Conservation (phyloP, 2,329 filamentous ascomycete genomes). For the Dactylellina parvicollis region DNA sequence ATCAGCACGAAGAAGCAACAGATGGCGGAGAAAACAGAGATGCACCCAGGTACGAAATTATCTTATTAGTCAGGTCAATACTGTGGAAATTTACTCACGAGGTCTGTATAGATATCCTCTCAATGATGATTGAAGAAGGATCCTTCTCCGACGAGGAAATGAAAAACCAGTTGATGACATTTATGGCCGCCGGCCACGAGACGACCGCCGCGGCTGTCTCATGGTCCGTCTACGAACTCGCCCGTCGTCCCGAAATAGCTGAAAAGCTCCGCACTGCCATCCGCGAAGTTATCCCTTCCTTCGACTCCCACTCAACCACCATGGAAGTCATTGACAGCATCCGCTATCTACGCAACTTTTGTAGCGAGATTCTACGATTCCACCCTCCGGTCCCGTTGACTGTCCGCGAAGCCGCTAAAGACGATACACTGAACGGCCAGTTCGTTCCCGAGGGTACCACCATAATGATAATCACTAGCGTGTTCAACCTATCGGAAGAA, state of each 20-base stretch:
- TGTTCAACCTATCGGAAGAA: conserved; percentile 73
- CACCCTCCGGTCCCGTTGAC: conserved; percentile 77
- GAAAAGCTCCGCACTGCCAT: conserved; percentile 77
- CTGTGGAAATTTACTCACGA: background rate
- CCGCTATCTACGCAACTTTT: conserved; percentile 81
- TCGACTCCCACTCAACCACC: conserved; percentile 58
- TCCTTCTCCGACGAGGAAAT: conserved; percentile 79
- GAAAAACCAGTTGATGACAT: conserved; percentile 91
- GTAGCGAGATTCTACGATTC: conserved; percentile 79
- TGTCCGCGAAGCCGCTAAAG: conserved; percentile 71
- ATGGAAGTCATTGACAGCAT: conserved; percentile 70
- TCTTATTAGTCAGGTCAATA: background rate
- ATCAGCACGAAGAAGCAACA: conserved; percentile 75
- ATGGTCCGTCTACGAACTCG: conserved; percentile 79
- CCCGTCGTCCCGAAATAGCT: conserved; percentile 70
- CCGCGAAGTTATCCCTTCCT: conserved; percentile 68
- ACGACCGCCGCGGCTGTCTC: conserved; percentile 75
- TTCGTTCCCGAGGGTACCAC: conserved; percentile 76
- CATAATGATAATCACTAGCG: conserved; percentile 72
- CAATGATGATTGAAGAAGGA: conserved; percentile 71
- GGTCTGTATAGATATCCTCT: conserved; percentile 73
- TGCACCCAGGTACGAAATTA: conserved; percentile 57
- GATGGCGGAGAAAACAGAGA: conserved; percentile 62
- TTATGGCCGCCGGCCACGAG: conserved; percentile 74
- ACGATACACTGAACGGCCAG: conserved; percentile 74